Conservation (phyloP, 176 grass and related monocot genomes). For the Oryza coarctata region DNA sequence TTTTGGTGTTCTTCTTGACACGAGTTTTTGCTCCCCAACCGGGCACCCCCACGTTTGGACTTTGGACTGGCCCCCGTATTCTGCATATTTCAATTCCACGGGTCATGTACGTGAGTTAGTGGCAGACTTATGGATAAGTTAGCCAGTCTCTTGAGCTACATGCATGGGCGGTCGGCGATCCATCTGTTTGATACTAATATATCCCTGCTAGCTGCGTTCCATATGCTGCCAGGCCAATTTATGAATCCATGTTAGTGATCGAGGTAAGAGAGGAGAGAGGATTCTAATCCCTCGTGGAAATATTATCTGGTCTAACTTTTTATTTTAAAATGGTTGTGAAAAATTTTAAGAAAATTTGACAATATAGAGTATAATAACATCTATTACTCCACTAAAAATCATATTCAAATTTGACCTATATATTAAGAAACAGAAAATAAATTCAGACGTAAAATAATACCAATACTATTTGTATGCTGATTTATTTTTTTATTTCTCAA, state of each 20-base stretch:
- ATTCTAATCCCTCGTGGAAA: too few species aligned
- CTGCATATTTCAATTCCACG: neutral
- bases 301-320: too few species aligned
- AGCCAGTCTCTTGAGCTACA: neutral
- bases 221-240: neutral
- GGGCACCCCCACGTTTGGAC: neutral
- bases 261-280: too few species aligned
- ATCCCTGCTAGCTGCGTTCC: neutral
- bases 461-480: too few species aligned
- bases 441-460: too few species aligned
- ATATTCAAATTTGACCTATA: too few species aligned
- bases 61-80: neutral
- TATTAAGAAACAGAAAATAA: too few species aligned
- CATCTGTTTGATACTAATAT: neutral
- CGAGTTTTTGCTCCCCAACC: neutral
- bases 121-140: neutral
- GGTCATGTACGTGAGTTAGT: neutral
- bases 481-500: too few species aligned
- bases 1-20: neutral
- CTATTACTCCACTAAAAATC: too few species aligned
- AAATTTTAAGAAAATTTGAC: too few species aligned
- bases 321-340: too few species aligned
- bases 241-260: neutral
- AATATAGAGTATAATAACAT: too few species aligned
- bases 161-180: neutral